phyloP scores from a whole-genome alignment of 2,329 filamentous ascomycete genomes.

The Beauveria australis region DNA sequence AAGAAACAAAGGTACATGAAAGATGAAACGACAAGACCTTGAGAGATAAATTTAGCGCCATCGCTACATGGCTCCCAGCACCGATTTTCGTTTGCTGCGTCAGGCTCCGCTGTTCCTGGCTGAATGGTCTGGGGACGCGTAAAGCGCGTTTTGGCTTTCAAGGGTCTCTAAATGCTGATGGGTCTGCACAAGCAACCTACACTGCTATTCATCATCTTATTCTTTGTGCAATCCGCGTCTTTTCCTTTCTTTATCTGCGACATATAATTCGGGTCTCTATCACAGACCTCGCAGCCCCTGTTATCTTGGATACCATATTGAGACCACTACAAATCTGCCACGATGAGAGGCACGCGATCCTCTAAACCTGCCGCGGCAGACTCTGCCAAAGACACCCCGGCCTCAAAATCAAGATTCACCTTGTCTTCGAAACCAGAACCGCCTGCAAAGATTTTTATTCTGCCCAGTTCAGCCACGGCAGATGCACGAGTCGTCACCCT shows the following conservation, averaged over 20 bases:
- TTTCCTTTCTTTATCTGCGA: not conserved
- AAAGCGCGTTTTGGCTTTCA: conserved; percentile 4
- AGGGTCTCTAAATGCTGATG: not conserved
- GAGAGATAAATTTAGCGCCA: conserved; percentile 6
- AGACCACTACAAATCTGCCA: not conserved
- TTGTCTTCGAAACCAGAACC: conserved; percentile 32
- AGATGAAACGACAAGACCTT: not conserved
- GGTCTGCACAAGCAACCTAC: not conserved
- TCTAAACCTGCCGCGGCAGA: conserved; percentile 24
- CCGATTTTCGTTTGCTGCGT: conserved; percentile 1
- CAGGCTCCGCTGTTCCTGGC: not conserved
- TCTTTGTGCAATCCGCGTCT: not conserved
- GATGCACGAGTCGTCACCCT: conserved; percentile 52
- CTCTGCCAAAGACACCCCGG: conserved; percentile 21
- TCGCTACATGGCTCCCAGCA: not conserved
- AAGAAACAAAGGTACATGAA: not conserved
- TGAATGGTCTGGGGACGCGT: conserved; percentile 1
- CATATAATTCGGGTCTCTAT: no score
- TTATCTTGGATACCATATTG: not conserved
- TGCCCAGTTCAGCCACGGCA: conserved; percentile 46
- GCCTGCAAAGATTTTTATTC: conserved; percentile 49
- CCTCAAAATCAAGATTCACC: conserved; percentile 27
- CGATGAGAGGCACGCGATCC: conserved; percentile 45
- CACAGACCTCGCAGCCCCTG: not conserved
- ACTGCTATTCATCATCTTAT: not conserved